Evolutionary conservation across 495 filamentous ascomycete species (phyloP).

Genomic region (Podospora pseudopauciseta): DNA sequence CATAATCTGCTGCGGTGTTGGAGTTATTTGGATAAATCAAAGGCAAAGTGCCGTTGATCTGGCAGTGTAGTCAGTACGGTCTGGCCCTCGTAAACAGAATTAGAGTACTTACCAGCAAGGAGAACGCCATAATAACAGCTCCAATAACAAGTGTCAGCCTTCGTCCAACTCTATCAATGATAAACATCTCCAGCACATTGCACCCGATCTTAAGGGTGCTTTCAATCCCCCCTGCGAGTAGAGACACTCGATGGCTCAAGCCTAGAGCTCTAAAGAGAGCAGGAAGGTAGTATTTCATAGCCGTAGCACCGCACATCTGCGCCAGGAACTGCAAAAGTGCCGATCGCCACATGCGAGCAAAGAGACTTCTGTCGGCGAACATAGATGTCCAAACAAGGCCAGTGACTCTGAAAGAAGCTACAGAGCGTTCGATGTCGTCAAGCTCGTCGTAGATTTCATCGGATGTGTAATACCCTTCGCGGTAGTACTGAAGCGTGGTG

Average conservation of each 20-base stretch:
- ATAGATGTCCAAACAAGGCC: slow-evolving; percentile 37
- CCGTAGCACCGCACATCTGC: slow-evolving; percentile 52
- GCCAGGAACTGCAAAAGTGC: slow-evolving; percentile 52
- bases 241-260: slow-evolving; percentile 39
- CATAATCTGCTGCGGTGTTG: slow-evolving; percentile 47
- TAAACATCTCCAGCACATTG: slow-evolving; percentile 46
- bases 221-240: slow-evolving; percentile 51
- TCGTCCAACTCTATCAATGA: slow-evolving; percentile 49
- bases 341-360: slow-evolving; percentile 44
- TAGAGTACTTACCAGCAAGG: slow-evolving; percentile 39
- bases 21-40: slow-evolving; percentile 49
- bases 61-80: neutral
- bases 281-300: slow-evolving; percentile 56
- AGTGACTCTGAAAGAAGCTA: slow-evolving; percentile 30
- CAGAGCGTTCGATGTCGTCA: slow-evolving; percentile 36
- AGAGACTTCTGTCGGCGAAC: slow-evolving; percentile 39
- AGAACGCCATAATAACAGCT: slow-evolving; percentile 44
- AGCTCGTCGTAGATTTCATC: slow-evolving; percentile 38
- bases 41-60: slow-evolving; percentile 54
- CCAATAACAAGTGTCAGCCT: slow-evolving; percentile 43
- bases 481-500: slow-evolving; percentile 41
- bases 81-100: neutral
- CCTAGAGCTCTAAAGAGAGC: slow-evolving; percentile 47
- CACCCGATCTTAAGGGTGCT: slow-evolving; percentile 51
- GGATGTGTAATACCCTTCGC: slow-evolving; percentile 39